Percentiles rank a stretch among this genome's conserved stretches.
These are phyloP conservation scores for Hydnum rufescens DNA, from an alignment of 768 basidiomycete species.

Conservation along the genomic window DNA sequence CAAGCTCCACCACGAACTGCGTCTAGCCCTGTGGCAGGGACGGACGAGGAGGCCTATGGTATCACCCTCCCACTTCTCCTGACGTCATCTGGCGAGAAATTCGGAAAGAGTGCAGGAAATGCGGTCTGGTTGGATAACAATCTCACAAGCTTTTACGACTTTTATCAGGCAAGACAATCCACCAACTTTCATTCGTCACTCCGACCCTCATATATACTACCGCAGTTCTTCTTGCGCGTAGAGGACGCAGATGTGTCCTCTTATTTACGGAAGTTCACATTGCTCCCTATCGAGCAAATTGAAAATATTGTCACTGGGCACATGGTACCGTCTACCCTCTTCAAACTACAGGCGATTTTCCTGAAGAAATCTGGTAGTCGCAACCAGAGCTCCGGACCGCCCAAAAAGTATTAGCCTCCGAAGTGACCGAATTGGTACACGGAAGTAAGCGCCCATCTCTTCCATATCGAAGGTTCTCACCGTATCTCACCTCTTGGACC, in stretches of 20 bases:
- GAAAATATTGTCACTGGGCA: constrained; percentile 37
- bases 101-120: constrained; percentile 93
- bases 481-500: no score
- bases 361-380: constrained; percentile 12
- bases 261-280: constrained; percentile 68
- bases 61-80: constrained; percentile 89
- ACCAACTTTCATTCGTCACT: not conserved
- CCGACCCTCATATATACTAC: not conserved
- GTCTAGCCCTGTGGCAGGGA: not conserved
- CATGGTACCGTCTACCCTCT: constrained; percentile 22
- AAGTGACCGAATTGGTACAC: constrained; percentile 41
- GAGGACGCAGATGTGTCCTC: constrained; percentile 60
- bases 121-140: constrained; percentile 73
- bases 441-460: no score
- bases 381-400: constrained; percentile 26
- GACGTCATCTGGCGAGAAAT: constrained; percentile 78
- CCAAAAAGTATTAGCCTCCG: constrained; percentile 33
- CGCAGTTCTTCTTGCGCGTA: constrained; percentile 74
- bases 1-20: constrained; percentile 13
- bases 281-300: constrained; percentile 42
- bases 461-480: no score
- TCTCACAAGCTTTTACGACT: constrained; percentile 74
- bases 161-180: constrained; percentile 60
- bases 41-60: constrained; percentile 35
- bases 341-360: no score